phyloP scores from a whole-genome alignment of 2,329 filamentous ascomycete genomes.

The Cryoendolithus antarcticus region DNA sequence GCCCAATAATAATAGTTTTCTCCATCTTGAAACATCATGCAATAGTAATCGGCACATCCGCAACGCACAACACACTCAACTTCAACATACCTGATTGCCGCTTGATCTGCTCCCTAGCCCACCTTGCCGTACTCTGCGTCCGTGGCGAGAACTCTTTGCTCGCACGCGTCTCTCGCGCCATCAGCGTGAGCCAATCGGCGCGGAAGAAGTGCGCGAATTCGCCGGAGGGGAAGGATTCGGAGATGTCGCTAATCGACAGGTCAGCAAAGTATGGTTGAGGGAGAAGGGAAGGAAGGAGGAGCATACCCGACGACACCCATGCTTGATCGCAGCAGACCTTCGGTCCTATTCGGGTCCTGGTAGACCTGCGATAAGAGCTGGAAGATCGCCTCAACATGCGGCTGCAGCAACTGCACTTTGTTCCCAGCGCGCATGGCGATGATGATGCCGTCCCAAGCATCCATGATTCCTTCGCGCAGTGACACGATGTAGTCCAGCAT shows the following conservation, averaged over 20 bases:
- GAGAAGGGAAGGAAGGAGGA: constrained; percentile 1
- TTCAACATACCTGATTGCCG: constrained; percentile 47
- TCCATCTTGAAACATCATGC: too few species aligned
- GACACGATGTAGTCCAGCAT: constrained; percentile 96
- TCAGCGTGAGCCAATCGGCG: constrained; percentile 73
- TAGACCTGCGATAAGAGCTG: constrained; percentile 70
- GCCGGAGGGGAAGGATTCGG: constrained; percentile 84
- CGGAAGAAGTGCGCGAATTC: constrained; percentile 77
- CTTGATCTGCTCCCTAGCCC: constrained; percentile 96
- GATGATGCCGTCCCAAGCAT: constrained; percentile 96
- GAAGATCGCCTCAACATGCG: constrained; percentile 77
- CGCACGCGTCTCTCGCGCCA: constrained; percentile 84
- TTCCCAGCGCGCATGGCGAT: constrained; percentile 76
- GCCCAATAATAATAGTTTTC: too few species aligned
- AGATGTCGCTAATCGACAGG: constrained; percentile 57
- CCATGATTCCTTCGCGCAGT: constrained; percentile 93
- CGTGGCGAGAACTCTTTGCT: constrained; percentile 77
- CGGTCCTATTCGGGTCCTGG: constrained; percentile 75
- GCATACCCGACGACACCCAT: constrained; percentile 95
- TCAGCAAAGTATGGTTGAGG: constrained; percentile 24
- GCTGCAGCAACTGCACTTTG: constrained; percentile 62
- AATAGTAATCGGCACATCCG: too few species aligned
- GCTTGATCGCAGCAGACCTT: constrained; percentile 78
- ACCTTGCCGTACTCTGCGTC: constrained; percentile 88
- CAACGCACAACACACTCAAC: too few species aligned